Evolutionary conservation across 2,329 filamentous ascomycete species (phyloP).

Genomic region (Nigrospora sphaerica): DNA sequence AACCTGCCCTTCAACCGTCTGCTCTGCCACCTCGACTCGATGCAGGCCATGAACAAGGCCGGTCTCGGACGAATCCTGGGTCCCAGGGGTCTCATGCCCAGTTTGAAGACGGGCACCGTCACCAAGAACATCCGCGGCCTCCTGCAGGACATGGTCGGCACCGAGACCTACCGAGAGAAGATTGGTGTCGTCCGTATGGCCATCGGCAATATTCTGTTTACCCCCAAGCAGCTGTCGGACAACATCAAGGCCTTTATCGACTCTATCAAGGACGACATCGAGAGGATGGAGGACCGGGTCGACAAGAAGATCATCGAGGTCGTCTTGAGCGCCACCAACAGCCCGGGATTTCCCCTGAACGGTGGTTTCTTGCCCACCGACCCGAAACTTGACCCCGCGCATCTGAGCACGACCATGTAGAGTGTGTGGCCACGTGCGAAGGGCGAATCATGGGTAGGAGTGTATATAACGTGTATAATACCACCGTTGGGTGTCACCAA

Average conservation of each 20-base stretch:
- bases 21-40: slow-evolving; percentile 74
- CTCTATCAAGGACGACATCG: slow-evolving; percentile 71
- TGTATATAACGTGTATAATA: neutral
- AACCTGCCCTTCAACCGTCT: slow-evolving; percentile 83
- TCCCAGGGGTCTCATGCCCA: slow-evolving; percentile 89
- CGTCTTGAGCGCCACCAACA: slow-evolving; percentile 80
- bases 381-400: slow-evolving; percentile 44
- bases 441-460: neutral
- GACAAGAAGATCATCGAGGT: slow-evolving; percentile 67
- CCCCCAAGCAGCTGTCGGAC: slow-evolving; percentile 74
- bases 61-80: slow-evolving; percentile 75
- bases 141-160: slow-evolving; percentile 77
- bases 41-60: slow-evolving; percentile 74
- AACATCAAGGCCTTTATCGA: slow-evolving; percentile 77
- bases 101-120: slow-evolving; percentile 78
- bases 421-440: slow-evolving; percentile 8
- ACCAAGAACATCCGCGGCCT: slow-evolving; percentile 70
- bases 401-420: slow-evolving; percentile 49
- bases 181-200: slow-evolving; percentile 79
- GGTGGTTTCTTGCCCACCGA: slow-evolving; percentile 64
- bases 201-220: slow-evolving; percentile 86
- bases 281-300: slow-evolving; percentile 53
- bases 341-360: slow-evolving; percentile 79
- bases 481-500: neutral
- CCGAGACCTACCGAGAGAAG: slow-evolving; percentile 80